Evolutionary conservation across 2,329 filamentous ascomycete species (phyloP).

Genomic region (Myotisia sp.): DNA sequence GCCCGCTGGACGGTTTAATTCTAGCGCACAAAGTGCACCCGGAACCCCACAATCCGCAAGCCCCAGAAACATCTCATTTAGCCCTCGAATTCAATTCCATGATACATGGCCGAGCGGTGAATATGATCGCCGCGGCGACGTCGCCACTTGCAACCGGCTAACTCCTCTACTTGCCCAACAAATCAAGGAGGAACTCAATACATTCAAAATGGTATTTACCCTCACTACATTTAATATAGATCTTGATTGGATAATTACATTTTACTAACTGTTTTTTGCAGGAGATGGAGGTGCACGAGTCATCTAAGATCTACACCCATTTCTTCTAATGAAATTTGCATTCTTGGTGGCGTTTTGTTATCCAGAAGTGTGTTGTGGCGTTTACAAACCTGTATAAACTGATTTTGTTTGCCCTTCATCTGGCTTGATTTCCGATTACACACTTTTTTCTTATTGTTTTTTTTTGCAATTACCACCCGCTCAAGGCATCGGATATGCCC

Average conservation of each 20-base stretch:
- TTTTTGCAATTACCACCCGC: conserved; percentile 1
- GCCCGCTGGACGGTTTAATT: conserved; percentile 53
- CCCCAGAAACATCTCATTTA: conserved; percentile 58
- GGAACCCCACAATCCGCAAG: conserved; percentile 55
- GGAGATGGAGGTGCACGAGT: conserved; percentile 99
- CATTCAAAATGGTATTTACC: conserved; percentile 81
- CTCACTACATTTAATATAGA: background rate
- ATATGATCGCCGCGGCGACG: conserved; percentile 88
- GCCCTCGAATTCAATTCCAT: conserved; percentile 82
- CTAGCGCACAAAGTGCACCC: conserved; percentile 65
- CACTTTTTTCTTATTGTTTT: conserved; percentile 7
- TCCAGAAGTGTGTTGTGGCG: conserved; percentile 5
- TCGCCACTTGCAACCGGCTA: conserved; percentile 93
- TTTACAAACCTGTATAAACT: conserved; percentile 3
- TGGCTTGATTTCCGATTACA: conserved; percentile 4
- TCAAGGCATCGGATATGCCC: too few species aligned
- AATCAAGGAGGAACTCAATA: conserved; percentile 98
- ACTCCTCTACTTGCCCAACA: conserved; percentile 96
- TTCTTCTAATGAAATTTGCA: conserved; percentile 61
- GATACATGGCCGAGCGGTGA: conserved; percentile 94
- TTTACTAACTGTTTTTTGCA: conserved; percentile 26
- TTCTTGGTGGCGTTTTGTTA: conserved; percentile 10
- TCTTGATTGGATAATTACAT: conserved; percentile 2
- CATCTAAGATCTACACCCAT: conserved; percentile 98
- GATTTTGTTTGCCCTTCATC: conserved; percentile 3